These are phyloP conservation scores for Chondrostereum purpureum DNA, from an alignment of 1,284 basidiomycete genomes.

Conservation along the genomic window DNA sequence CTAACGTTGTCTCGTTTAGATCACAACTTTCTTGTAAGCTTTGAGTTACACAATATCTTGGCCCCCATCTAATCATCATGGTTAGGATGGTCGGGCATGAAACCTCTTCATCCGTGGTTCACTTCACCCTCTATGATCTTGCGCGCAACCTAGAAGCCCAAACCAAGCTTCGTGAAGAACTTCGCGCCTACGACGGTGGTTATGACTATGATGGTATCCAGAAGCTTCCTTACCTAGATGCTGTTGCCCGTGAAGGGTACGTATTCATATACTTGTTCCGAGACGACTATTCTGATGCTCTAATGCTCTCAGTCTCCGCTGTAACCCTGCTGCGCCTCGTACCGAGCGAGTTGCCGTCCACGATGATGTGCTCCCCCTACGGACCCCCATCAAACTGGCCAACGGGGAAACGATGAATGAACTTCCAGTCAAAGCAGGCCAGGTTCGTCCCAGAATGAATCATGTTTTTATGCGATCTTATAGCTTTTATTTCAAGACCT, in stretches of 20 bases:
- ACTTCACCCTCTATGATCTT: conserved; percentile 26
- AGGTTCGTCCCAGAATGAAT: background rate
- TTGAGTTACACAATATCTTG: background rate
- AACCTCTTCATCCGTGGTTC: background rate
- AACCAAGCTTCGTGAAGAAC: conserved; percentile 33
- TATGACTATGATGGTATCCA: conserved; percentile 26
- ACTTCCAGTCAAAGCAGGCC: conserved; percentile 1
- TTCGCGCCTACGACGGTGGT: conserved; percentile 14
- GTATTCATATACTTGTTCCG: background rate
- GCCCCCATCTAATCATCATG: background rate
- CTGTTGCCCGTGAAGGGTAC: conserved; percentile 26
- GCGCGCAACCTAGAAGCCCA: conserved; percentile 31
- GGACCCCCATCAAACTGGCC: background rate
- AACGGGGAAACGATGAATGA: background rate
- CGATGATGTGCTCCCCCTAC: background rate
- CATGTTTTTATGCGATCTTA: background rate
- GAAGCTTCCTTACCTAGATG: conserved; percentile 33
- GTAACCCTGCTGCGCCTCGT: background rate
- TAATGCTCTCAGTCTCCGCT: background rate
- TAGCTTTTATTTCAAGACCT: conserved; percentile 5
- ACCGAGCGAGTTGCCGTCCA: background rate
- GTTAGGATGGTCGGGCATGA: background rate
- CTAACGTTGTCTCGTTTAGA: background rate
- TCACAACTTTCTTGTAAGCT: conserved; percentile 1
- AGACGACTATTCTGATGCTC: background rate